Evolutionary conservation across 2,329 filamentous ascomycete species (phyloP).

Genomic region (Trichoderma koningiopsis): DNA sequence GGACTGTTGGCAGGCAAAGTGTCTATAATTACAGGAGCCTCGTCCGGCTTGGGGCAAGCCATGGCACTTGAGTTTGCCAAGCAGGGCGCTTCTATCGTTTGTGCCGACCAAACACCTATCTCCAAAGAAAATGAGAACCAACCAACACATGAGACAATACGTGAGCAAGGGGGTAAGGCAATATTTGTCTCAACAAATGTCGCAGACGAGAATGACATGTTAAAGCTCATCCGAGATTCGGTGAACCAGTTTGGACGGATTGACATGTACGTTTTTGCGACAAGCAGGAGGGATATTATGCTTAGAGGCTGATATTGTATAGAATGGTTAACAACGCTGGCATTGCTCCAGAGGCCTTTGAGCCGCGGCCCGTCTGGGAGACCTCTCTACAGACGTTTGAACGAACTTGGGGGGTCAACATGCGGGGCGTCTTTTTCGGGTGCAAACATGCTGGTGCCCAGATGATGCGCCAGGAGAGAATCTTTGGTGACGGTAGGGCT

Average conservation of each 20-base stretch:
- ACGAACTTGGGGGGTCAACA: not conserved
- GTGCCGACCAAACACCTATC: not conserved
- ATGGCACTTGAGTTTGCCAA: conserved; percentile 8
- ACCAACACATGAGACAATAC: not conserved
- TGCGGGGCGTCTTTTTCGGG: not conserved
- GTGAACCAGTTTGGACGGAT: not conserved
- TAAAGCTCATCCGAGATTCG: not conserved
- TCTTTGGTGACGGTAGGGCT: not conserved
- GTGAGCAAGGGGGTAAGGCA: not conserved
- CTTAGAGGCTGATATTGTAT: not conserved
- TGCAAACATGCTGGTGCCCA: not conserved
- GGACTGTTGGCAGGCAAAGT: not conserved
- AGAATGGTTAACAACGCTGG: not conserved
- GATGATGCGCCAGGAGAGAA: not conserved
- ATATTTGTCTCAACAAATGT: not conserved
- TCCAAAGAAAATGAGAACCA: not conserved
- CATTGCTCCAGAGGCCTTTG: not conserved
- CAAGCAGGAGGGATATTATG: too few species aligned
- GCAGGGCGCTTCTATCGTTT: not conserved
- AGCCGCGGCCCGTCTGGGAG: not conserved
- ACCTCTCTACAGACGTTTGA: not conserved
- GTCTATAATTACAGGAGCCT: conserved; percentile 6
- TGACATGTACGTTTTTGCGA: not conserved
- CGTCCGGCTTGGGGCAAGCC: not conserved
- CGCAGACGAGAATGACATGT: not conserved